Base-by-base conservation (phyloP, 331 rosid genomes). In the Quercus phellos region DNA sequence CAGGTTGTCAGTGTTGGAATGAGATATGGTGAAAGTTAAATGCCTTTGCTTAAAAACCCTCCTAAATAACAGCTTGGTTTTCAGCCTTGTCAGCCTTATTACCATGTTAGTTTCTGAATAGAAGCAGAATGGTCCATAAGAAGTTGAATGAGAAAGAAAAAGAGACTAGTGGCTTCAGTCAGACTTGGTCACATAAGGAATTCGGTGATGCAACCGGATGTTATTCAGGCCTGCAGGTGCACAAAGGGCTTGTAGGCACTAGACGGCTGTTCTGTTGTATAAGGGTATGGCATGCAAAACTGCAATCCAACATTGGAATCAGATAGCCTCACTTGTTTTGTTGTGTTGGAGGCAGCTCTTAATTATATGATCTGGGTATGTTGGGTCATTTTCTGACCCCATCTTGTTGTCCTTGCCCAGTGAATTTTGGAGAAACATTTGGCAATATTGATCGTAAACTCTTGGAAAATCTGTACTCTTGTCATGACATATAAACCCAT, bases 291-390 rank as follows among this genome's bases (percentile, higher is more conserved):
- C 77, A 72, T 73, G 76, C 27, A 8, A 66, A 55, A 54, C 50
- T 42, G 68, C 24, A 34, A 74, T 71, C 55, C 17, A 19, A 64
- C 76, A 51, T 53, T 63, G 58, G 26, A 56, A 64, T 46, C 63
- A 55, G 27, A 43, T 71, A 70, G 78, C 78, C 72, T 75, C 78
- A 24, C 59, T n/a, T 63, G 4, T 53, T 83, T 83, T 75, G 70
- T 51, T 68, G 55, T 46, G 72, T 51, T 7, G 42, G 73, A 70
- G 72, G 73, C 68, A 26, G 42, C 79, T 60, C 74, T 35, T 59
- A 59, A 53, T 67, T 64, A 30, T 22, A 11, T 46, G 32, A 55
- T 72, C 66, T 76, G 22, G 50, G 34, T 75, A 26, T 64, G 11
- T 38, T 32, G 58, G 32, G 32, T 32, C 46, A 27, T n/a, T 46